Base-by-base conservation (phyloP, 129 eudicot species). In the Ambrosia artemisiifolia region DNA sequence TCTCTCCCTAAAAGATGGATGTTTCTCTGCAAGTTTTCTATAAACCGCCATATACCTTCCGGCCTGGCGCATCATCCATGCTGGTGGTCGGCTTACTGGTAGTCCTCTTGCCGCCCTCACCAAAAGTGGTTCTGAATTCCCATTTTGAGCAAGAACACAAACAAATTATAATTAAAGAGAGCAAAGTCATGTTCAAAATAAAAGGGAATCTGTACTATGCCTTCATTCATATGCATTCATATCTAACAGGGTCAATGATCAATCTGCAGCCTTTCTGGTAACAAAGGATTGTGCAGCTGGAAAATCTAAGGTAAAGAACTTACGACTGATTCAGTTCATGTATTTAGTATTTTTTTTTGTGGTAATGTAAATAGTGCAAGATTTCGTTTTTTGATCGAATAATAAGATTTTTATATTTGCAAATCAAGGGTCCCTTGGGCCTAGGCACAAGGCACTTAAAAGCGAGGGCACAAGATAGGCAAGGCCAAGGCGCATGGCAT, bases 11-110 rank as follows among this genome's bases (percentile, higher is more conserved):
- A 93, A 93, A 83, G 98, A 89, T 61, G 98, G 98, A 54, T 93
- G 75, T 82, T 93, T 93, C 87, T 89, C 87, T 33, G 98, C 96
- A 84, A 93, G 95, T 85, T 90, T 89, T 88, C 90, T 77, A 85
- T 93, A 93, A 74, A 90, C 81, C 24, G 96, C 96, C 98, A 93
- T 93, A 59, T 93, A 93, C 84, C 98, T 85, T 79, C 98, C 98
- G 0, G 96, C 98, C 76, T 93, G 98, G 70, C 98, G 98, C 96
- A 93, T 93, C 96, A 93, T 93, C 98, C 98, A 93, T 79, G 98
- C 98, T 63, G 98, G 98, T 36, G 95, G 96, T 19, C 98, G 92
- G 78, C 80, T 83, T 59, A 93, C 96, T 11, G 84, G 88, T 8
- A 85, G 83, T 59, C 98, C 95, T 82, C 83, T 89, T 30, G 98